Conservation (phyloP, 2,329 filamentous ascomycete genomes). For the Fusarium haematococcum region DNA sequence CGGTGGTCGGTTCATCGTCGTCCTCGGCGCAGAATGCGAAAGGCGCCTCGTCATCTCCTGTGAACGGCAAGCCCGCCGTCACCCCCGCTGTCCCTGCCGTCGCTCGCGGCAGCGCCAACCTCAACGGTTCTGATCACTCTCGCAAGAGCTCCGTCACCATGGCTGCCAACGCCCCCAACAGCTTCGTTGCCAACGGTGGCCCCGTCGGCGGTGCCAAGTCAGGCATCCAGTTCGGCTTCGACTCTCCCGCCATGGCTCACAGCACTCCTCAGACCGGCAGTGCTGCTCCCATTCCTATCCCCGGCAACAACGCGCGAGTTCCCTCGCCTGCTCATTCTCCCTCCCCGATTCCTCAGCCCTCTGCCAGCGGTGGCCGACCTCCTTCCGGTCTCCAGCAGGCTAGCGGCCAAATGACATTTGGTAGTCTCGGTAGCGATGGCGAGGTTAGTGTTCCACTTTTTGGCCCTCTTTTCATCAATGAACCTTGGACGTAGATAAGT, state of each 20-base stretch:
- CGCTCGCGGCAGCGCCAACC: constrained; percentile 69
- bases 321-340: constrained; percentile 90
- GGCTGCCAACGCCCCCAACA: constrained; percentile 82
- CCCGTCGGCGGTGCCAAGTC: constrained; percentile 67
- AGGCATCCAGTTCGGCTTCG: constrained; percentile 86
- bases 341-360: constrained; percentile 91
- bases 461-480: constrained; percentile 14
- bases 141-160: constrained; percentile 94
- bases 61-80: constrained; percentile 86
- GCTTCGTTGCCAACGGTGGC: constrained; percentile 82
- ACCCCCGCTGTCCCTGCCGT: constrained; percentile 76
- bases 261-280: constrained; percentile 71
- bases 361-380: constrained; percentile 85
- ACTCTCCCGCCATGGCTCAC: constrained; percentile 74
- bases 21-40: constrained; percentile 68
- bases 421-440: constrained; percentile 84
- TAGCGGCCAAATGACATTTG: constrained; percentile 79
- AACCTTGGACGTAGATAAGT: background rate
- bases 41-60: constrained; percentile 76
- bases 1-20: constrained; percentile 67
- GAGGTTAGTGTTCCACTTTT: constrained; percentile 66
- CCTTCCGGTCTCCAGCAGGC: constrained; percentile 80
- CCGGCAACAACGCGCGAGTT: constrained; percentile 74
- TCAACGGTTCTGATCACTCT: constrained; percentile 83
- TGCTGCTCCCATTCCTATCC: constrained; percentile 72